Percentiles rank a stretch among this genome's conserved stretches.
Conservation (phyloP, 169 alveolate species). For the Eimeria tenella region DNA sequence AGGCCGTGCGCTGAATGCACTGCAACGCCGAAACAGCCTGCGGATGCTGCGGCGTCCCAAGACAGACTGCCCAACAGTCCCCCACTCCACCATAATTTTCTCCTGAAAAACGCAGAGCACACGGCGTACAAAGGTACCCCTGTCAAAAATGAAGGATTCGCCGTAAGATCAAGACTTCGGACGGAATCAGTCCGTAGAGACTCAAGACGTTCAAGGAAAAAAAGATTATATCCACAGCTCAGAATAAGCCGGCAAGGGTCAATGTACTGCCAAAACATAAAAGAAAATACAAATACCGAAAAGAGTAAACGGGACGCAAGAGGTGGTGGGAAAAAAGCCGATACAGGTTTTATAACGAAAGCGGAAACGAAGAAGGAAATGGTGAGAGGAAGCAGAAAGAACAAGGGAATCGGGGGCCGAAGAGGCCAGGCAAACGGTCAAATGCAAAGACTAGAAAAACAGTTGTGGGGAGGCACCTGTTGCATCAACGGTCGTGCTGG, state of each 20-base stretch:
- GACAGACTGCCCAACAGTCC: slow-evolving; percentile 77
- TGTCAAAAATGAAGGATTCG: background rate
- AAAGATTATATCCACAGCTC: too few species aligned
- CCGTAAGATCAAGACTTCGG: background rate
- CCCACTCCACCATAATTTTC: slow-evolving; percentile 81
- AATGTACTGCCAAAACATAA: background rate
- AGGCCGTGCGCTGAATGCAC: slow-evolving; percentile 38
- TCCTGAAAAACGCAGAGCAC: slow-evolving; percentile 18
- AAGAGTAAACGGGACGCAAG: background rate
- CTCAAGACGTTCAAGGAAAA: too few species aligned
- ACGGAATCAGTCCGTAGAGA: background rate
- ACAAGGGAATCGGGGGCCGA: too few species aligned
- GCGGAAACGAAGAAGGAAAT: background rate
- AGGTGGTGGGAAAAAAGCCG: background rate
- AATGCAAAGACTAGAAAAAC: too few species aligned
- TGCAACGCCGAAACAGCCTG: slow-evolving; percentile 57
- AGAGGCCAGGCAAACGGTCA: too few species aligned
- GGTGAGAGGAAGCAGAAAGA: too few species aligned
- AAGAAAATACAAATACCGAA: background rate
- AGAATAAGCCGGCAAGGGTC: too few species aligned
- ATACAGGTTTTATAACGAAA: background rate
- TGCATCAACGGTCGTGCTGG: slow-evolving; percentile 78
- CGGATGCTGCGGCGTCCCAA: slow-evolving; percentile 72
- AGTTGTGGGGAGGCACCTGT: slow-evolving; percentile 33
- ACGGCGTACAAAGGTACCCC: background rate